Percentiles rank a stretch among this genome's conserved stretches.
These are phyloP conservation scores for Suillus paluster DNA, from an alignment of 768 basidiomycete species.

Conservation along the genomic window DNA sequence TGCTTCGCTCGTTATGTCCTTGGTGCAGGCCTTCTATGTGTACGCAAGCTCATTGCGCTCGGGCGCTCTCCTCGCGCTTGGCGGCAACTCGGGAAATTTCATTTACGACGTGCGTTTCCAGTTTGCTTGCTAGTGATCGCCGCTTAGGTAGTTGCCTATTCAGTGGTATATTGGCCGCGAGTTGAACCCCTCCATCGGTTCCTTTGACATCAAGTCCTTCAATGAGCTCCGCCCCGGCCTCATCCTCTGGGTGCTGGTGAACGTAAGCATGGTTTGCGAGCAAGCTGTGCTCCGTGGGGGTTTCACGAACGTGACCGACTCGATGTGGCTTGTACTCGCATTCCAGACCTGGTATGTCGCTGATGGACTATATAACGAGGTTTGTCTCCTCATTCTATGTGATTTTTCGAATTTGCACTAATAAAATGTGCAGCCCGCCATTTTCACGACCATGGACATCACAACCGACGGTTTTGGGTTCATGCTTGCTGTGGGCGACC, in stretches of 20 bases:
- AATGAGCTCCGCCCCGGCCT: constrained; percentile 57
- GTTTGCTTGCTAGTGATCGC: not conserved
- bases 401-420: not conserved
- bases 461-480: constrained; percentile 98
- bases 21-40: constrained; percentile 71
- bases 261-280: constrained; percentile 89
- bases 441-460: constrained; percentile 97
- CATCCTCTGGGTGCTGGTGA: constrained; percentile 89
- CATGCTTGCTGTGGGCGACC: constrained; percentile 94
- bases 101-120: constrained; percentile 82
- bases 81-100: constrained; percentile 87
- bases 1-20: constrained; percentile 78
- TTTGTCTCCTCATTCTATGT: constrained; percentile 28
- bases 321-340: constrained; percentile 85
- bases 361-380: constrained; percentile 92
- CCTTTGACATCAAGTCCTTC: constrained; percentile 73
- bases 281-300: constrained; percentile 84
- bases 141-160: not conserved
- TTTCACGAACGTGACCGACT: constrained; percentile 72
- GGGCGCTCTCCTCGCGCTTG: constrained; percentile 80
- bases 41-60: constrained; percentile 72
- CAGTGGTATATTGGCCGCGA: constrained; percentile 96
- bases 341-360: constrained; percentile 90
- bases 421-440: constrained; percentile 59
- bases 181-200: constrained; percentile 85